Conservation (phyloP, 257 asterid genomes). For the Solanum sejunctum region DNA sequence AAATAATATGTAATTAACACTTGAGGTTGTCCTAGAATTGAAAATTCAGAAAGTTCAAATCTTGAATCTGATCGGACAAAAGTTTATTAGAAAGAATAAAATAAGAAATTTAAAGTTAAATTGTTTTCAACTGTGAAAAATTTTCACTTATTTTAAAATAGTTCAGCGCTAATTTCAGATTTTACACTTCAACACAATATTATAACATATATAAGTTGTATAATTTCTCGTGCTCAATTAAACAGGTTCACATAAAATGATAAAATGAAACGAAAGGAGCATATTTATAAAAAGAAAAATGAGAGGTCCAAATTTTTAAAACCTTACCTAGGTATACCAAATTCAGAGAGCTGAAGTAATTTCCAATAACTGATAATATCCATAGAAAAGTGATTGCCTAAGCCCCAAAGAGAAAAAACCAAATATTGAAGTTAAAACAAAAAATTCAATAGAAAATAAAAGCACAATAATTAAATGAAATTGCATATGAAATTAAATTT, state of each 20-base stretch:
- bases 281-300: background rate
- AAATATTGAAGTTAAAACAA: background rate
- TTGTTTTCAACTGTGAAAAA: background rate
- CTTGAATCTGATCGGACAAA: too few relatives aligned
- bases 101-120: background rate
- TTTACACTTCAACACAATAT: too few relatives aligned
- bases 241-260: background rate
- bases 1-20: too few relatives aligned
- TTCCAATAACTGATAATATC: slow-evolving; percentile 58
- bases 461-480: background rate
- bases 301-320: background rate
- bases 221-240: background rate
- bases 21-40: too few relatives aligned
- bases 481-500: background rate
- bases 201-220: too few relatives aligned
- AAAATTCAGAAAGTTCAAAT: too few relatives aligned
- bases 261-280: background rate
- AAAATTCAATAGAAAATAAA: background rate
- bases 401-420: background rate
- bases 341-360: slow-evolving; percentile 57
- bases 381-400: slow-evolving; percentile 54
- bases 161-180: too few relatives aligned
- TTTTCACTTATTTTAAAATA: too few relatives aligned
- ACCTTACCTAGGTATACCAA: slow-evolving; percentile 45
- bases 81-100: background rate